Conservation (phyloP, 2,329 filamentous ascomycete genomes). For the Spiromastix sp. region DNA sequence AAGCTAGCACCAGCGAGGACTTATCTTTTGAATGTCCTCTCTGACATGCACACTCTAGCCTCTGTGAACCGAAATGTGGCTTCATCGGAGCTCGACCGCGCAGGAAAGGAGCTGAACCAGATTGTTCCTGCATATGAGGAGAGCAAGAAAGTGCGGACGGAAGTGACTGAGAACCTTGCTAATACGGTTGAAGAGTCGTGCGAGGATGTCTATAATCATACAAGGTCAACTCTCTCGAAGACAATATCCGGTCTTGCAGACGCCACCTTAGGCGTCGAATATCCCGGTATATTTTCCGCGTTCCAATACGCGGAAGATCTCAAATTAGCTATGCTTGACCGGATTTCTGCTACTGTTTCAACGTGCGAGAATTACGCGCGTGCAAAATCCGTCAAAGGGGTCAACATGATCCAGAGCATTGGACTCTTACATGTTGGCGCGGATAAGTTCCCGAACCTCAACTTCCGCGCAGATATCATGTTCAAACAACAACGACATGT, state of each 20-base stretch:
- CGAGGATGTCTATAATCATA: constrained; percentile 75
- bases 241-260: constrained; percentile 70
- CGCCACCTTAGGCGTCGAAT: constrained; percentile 68
- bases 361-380: constrained; percentile 82
- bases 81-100: constrained; percentile 71
- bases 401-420: constrained; percentile 78
- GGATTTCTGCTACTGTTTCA: constrained; percentile 69
- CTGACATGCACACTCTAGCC: constrained; percentile 74
- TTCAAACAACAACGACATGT: constrained; percentile 75
- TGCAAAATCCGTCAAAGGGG: constrained; percentile 63
- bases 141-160: constrained; percentile 66
- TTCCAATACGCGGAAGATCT: constrained; percentile 92
- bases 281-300: constrained; percentile 72
- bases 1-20: constrained; percentile 94
- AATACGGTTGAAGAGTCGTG: constrained; percentile 74
- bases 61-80: constrained; percentile 81
- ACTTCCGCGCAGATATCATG: constrained; percentile 88
- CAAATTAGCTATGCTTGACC: constrained; percentile 81
- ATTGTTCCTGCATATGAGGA: constrained; percentile 79
- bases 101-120: constrained; percentile 67
- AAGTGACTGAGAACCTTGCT: constrained; percentile 74
- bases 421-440: constrained; percentile 75
- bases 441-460: constrained; percentile 73
- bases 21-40: constrained; percentile 85
- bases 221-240: constrained; percentile 61